phyloP scores from a whole-genome alignment of 148 eudicot genomes.

The Chenopodium suecicum region DNA sequence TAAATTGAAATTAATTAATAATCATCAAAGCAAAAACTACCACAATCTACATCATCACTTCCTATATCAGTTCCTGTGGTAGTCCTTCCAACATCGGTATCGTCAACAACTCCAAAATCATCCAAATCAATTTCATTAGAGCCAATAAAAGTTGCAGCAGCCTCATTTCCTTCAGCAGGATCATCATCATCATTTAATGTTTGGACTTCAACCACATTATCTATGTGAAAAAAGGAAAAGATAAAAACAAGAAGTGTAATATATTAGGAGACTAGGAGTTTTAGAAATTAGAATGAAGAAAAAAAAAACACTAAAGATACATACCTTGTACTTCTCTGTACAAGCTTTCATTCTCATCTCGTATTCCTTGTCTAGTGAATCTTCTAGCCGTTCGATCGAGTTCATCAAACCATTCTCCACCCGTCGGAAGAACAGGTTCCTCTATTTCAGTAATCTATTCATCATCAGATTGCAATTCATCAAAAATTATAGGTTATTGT shows the following conservation, averaged over 20 bases:
- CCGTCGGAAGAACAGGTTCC: background rate
- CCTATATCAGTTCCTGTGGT: background rate
- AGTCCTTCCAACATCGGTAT: background rate
- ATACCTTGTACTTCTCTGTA: no score
- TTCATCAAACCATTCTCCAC: background rate
- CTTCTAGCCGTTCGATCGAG: background rate
- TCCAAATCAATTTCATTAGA: background rate
- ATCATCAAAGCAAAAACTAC: background rate
- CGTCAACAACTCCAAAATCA: background rate
- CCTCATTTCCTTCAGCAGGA: background rate
- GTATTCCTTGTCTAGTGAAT: background rate
- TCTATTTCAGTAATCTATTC: background rate
- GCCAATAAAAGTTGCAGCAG: background rate
- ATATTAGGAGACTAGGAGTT: no score
- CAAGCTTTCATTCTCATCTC: background rate
- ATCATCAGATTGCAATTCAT: conserved; percentile 6
- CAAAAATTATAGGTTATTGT: background rate
- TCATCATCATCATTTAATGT: background rate
- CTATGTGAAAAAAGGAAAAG: background rate
- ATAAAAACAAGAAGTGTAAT: background rate
- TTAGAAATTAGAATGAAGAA: no score
- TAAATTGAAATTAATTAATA: no score
- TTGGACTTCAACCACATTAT: background rate
- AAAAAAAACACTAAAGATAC: no score
- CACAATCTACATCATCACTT: background rate